These are phyloP conservation scores for Salix viminalis DNA, from an alignment of 345 rosid genomes.

Conservation along the genomic window DNA sequence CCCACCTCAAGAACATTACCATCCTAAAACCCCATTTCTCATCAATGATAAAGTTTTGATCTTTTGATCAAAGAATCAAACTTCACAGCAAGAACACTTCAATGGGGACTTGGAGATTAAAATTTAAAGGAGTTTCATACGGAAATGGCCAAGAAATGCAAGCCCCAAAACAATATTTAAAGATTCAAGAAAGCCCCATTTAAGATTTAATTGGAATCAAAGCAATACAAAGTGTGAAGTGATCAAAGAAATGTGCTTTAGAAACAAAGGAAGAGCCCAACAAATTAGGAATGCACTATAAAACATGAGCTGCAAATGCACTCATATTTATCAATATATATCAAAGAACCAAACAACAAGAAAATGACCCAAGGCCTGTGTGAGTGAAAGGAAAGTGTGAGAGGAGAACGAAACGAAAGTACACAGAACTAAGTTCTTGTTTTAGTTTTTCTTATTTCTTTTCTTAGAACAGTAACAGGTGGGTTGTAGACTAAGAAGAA, in stretches of 20 bases:
- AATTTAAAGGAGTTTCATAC: background rate
- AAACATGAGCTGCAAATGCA: conserved; percentile 34
- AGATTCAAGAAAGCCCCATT: conserved; percentile 25
- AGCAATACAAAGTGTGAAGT: conserved; percentile 10
- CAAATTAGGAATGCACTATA: conserved; percentile 18
- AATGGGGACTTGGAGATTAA: conserved; percentile 1
- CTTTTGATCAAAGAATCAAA: conserved; percentile 22
- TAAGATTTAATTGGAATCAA: conserved; percentile 18
- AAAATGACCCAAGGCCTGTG: conserved; percentile 23
- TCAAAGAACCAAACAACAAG: conserved; percentile 35
- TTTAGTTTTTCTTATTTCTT: conserved; percentile 9
- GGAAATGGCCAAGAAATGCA: conserved; percentile 1
- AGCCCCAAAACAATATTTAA: conserved; percentile 24
- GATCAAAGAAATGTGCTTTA: conserved; percentile 12
- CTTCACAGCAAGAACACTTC: background rate
- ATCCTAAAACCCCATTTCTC: background rate
- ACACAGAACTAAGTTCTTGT: conserved; percentile 7
- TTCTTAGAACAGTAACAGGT: background rate
- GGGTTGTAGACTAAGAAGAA: background rate
- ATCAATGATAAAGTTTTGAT: background rate
- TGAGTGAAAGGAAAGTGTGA: background rate
- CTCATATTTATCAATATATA: background rate
- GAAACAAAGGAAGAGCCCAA: conserved; percentile 12
- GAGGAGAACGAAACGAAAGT: conserved; percentile 10
- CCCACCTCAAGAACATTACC: background rate